Evolutionary conservation across 768 basidiomycete species (phyloP), one percentile per base, ranked within the genome.

Genomic region (Leccinum boreale): DNA sequence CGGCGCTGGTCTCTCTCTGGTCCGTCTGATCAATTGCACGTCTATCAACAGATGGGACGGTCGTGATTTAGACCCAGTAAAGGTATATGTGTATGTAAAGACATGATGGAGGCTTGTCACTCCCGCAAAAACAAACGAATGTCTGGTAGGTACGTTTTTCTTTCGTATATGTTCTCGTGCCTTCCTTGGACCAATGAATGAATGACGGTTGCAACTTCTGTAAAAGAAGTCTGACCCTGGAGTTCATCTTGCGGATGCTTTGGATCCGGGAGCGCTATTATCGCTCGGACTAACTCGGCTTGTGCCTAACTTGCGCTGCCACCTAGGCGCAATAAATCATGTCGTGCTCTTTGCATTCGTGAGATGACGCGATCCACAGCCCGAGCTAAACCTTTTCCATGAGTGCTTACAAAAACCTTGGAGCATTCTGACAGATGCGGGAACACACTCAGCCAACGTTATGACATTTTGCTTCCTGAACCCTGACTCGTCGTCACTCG

Each of bases 11-110:
- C 58, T 28, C 19, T 28, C 19, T 23, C 29, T 33, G 19, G 49
- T 49, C 42, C 60, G 33, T 50, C 23, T 52, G 52, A 67, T 68
- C 55, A 42, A 52, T 35, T 6, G 31, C n/a, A 58, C 44, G 56
- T 57, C 56, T 36, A 64, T 69, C 62, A 69, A 39, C 49, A 60
- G 61, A 58, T 60, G 47, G 36, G 33, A 56, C 39, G 14, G 35
- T 28, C 48, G 39, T 58, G 21, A 65, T 50, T 48, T 57, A 21
- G 44, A 23, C n/a, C 35, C 28, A 46, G 50, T 62, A 36, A 42
- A 50, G 11, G 23, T 26, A 53, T 57, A 26, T 39, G 24, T 49
- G 24, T 23, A 42, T 19, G 42, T 19, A 7, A 8, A n/a, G 23
- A 29, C 17, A 10, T 45, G 50, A 50, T 55, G 44, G 11, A 45